These are phyloP conservation scores for Ensete ventricosum DNA, from an alignment of 176 grass and related monocot species.

Conservation along the genomic window DNA sequence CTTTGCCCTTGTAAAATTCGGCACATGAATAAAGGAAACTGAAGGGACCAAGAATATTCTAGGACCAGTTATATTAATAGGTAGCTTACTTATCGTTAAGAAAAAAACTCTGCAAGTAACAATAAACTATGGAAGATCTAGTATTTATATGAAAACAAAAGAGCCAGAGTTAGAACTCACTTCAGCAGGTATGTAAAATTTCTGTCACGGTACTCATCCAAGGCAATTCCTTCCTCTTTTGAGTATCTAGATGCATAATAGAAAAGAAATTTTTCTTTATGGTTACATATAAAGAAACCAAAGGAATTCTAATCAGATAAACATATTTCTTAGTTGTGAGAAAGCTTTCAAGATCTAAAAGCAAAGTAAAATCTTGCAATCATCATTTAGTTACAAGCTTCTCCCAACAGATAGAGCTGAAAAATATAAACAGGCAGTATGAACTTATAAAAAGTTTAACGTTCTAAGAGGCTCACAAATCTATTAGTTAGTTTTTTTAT, in stretches of 20 bases:
- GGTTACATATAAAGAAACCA: background rate
- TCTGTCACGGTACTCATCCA: conserved; percentile 25
- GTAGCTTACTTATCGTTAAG: background rate
- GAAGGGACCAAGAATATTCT: background rate
- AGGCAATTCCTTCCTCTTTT: conserved; percentile 63
- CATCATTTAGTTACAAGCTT: background rate
- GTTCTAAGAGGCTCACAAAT: too few species aligned
- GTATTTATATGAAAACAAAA: background rate
- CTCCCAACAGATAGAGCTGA: background rate
- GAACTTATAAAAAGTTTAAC: too few species aligned
- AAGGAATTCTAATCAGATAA: background rate
- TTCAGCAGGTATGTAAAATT: conserved; percentile 89
- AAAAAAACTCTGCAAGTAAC: background rate
- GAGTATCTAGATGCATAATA: conserved; percentile 45
- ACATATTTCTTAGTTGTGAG: too few species aligned
- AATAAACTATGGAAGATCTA: background rate
- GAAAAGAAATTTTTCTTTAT: background rate
- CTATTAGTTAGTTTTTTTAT: too few species aligned
- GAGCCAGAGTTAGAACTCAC: conserved; percentile 36
- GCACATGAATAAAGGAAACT: too few species aligned
- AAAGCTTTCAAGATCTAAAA: too few species aligned
- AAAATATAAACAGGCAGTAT: too few species aligned
- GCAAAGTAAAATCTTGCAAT: too few species aligned
- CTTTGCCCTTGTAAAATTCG: too few species aligned
- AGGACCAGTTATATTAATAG: background rate